Evolutionary conservation across 1,284 basidiomycete genomes (phyloP).

Genomic region (Ganoderma leucocontextum): DNA sequence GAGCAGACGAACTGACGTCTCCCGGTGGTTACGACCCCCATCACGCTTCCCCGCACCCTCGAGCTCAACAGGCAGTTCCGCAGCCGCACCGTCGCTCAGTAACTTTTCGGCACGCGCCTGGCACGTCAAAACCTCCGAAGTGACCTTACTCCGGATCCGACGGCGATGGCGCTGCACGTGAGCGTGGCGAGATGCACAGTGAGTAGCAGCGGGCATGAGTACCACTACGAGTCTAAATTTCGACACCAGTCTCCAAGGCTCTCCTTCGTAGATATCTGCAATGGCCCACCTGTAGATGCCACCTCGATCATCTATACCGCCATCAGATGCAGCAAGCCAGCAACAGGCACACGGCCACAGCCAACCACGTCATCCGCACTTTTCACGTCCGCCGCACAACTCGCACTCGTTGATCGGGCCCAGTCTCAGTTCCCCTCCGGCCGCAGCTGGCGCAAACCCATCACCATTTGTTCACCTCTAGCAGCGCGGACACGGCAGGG

Average conservation of each 20-base stretch:
- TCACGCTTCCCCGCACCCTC: slow-evolving; percentile 85
- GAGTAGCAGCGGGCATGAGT: slow-evolving; percentile 44
- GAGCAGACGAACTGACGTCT: slow-evolving; percentile 39
- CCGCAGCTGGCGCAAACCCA: slow-evolving; percentile 29
- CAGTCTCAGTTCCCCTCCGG: slow-evolving; percentile 37
- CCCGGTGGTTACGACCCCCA: slow-evolving; percentile 56
- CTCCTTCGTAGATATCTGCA: slow-evolving; percentile 87
- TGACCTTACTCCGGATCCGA: slow-evolving; percentile 62
- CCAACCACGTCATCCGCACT: slow-evolving; percentile 58
- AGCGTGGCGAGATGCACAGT: slow-evolving; percentile 40
- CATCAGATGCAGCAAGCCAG: slow-evolving; percentile 37
- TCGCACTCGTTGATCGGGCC: slow-evolving; percentile 56
- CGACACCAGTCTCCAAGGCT: slow-evolving; percentile 79
- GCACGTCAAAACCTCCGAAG: slow-evolving; percentile 58
- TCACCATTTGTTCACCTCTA: slow-evolving; percentile 47
- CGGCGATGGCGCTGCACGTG: slow-evolving; percentile 53
- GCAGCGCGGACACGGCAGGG: slow-evolving; percentile 33
- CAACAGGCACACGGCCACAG: slow-evolving; percentile 47
- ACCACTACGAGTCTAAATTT: slow-evolving; percentile 73
- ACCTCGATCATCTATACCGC: slow-evolving; percentile 42
- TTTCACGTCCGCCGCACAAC: slow-evolving; percentile 53
- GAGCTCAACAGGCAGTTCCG: slow-evolving; percentile 26
- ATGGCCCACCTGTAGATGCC: slow-evolving; percentile 56
- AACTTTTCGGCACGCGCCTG: slow-evolving; percentile 29
- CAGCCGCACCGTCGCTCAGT: slow-evolving; percentile 46